Evolutionary conservation across 2,329 filamentous ascomycete genomes (phyloP).

Genomic region (Phyllosticta ampelicida): DNA sequence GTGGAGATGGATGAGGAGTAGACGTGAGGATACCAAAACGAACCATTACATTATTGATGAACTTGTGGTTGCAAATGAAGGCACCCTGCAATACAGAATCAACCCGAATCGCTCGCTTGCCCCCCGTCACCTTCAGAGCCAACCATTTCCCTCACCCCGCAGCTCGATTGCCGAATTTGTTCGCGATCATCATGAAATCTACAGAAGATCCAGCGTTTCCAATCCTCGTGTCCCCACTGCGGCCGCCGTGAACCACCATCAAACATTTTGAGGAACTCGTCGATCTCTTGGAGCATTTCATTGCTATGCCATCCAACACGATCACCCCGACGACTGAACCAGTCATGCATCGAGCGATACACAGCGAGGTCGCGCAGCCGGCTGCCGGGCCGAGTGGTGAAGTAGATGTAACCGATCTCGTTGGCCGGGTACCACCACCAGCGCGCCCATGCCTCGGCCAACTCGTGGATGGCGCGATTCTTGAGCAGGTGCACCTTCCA

Average conservation of each 20-base stretch:
- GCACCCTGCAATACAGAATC: not conserved
- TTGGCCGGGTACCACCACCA: not conserved
- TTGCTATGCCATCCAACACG: not conserved
- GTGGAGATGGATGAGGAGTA: not conserved
- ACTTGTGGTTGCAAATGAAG: not conserved
- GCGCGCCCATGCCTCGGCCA: not conserved
- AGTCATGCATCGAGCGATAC: not conserved
- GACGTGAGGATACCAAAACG: not conserved
- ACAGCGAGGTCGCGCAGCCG: not conserved
- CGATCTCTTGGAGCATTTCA: not conserved
- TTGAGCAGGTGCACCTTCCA: not conserved
- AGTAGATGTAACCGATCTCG: not conserved
- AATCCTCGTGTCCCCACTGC: not conserved
- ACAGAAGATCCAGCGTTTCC: not conserved
- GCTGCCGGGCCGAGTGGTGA: not conserved
- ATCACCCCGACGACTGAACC: no score
- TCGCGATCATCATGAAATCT: not conserved
- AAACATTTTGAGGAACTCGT: not conserved
- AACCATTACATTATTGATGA: not conserved
- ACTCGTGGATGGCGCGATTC: not conserved
- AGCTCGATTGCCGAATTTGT: no score
- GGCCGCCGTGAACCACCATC: not conserved
- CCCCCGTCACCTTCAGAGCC: not conserved
- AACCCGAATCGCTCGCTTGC: not conserved
- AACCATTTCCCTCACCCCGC: no score